Base-by-base conservation (phyloP, 2,329 filamentous ascomycete species). In the Fusarium ambrosium region DNA sequence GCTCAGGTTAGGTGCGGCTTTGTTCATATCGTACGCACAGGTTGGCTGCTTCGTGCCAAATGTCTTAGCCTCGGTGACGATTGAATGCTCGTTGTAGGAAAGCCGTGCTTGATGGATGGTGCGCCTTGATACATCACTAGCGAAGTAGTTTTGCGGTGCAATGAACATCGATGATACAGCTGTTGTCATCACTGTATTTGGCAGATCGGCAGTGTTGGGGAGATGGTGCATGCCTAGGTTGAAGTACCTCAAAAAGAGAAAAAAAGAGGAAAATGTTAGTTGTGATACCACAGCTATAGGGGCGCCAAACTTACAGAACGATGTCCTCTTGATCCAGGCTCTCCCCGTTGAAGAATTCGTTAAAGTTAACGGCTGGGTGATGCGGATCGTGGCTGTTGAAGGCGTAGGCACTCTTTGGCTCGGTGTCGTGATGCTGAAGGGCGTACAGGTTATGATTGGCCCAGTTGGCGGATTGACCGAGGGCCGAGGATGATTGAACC, bases 401-500 rank as follows among this genome's bases (percentile, higher is more conserved):
- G 1, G 86, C 80, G 41, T 88, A 84, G 0, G 86, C 84, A 39
- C 81, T 80, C 4, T 81, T 81, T 1, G 86, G 86, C 78, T 91
- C 89, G 0, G 84, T 86, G 73, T 91, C 88, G 64, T 90, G 87
- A 8, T 84, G 87, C 67, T 82, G 81, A 2, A 87, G 84, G 22
- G 89, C 82, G 76, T 85, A 87, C 6, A 91, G 73, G 76, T 91
- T 86, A 70, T 88, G 82, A 20, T 84, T 84, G 4, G 88, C 86
- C 83, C 86, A 91, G 27, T 82, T 80, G 0, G 84, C 87, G 0
- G 87, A 82, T 39, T 87, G 85, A 13, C 79, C 82, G 1, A 87
- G 78, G 16, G 84, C 85, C 13, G 82, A 85, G 6, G 86, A 88
- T 74, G 89, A 84, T 34, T 84, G 63, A 16, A 89, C 84, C 0